A percentile compares a stretch with the other conserved stretches of the same genome.
phyloP scores from a whole-genome alignment of 352 stramenopile species.

The Thraustochytrium sp. region DNA sequence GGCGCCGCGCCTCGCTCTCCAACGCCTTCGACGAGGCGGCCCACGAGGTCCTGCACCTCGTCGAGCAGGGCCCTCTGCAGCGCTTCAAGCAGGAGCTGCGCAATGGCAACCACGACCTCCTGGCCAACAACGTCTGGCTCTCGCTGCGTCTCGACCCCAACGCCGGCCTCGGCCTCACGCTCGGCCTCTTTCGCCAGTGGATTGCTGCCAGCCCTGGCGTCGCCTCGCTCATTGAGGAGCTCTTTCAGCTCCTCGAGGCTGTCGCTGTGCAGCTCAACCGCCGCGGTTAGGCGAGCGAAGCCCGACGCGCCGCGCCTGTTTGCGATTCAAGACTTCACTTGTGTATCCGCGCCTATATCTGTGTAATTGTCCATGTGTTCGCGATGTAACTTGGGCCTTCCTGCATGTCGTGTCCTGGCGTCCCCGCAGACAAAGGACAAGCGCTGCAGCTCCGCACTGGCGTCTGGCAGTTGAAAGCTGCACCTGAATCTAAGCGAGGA shows the following conservation, averaged over 20 bases:
- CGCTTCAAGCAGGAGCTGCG: conserved; percentile 20
- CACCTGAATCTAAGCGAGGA: no score
- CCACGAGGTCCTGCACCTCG: background rate
- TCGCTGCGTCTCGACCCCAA: background rate
- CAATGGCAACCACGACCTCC: background rate
- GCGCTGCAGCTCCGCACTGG: no score
- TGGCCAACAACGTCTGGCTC: background rate
- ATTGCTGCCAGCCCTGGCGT: background rate
- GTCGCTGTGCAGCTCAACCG: background rate
- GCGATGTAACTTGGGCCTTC: no score
- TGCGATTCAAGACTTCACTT: no score
- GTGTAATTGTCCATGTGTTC: no score
- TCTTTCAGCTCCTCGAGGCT: background rate
- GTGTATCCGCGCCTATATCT: no score
- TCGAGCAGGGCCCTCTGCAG: background rate
- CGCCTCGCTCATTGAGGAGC: background rate
- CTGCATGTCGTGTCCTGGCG: no score
- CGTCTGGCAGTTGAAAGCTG: no score
- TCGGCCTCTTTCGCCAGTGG: background rate
- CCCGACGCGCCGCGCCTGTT: no score
- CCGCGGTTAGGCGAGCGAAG: background rate
- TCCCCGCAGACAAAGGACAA: no score
- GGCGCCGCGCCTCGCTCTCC: background rate
- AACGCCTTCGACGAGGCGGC: background rate
- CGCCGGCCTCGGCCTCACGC: background rate